phyloP scores from a whole-genome alignment of 2,329 filamentous ascomycete species.

The Fusarium albosuccineum region DNA sequence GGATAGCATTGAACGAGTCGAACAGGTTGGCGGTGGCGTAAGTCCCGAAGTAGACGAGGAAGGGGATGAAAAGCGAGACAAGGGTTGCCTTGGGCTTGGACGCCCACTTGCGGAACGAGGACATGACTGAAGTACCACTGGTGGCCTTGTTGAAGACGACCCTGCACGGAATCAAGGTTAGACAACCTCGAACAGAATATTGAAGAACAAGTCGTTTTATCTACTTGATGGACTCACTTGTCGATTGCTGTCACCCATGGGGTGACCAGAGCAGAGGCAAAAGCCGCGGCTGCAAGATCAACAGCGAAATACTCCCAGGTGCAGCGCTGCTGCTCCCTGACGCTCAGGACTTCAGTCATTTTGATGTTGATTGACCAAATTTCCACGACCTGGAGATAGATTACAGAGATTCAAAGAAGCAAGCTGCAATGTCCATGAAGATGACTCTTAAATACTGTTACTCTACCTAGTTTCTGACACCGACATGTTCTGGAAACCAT shows the following conservation, averaged over 20 bases:
- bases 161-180: constrained; percentile 12
- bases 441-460: constrained; percentile 34
- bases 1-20: constrained; percentile 40
- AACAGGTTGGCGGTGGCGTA: constrained; percentile 46
- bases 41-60: constrained; percentile 46
- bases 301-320: constrained; percentile 44
- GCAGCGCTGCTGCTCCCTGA: constrained; percentile 40
- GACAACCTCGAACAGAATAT: neutral
- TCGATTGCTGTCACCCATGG: constrained; percentile 46
- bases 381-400: neutral
- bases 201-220: neutral
- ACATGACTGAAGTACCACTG: constrained; percentile 36
- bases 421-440: neutral
- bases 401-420: neutral
- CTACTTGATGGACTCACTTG: constrained; percentile 32
- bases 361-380: neutral
- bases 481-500: constrained; percentile 20
- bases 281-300: constrained; percentile 39
- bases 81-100: constrained; percentile 40
- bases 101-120: constrained; percentile 40
- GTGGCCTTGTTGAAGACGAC: constrained; percentile 44
- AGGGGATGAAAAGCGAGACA: constrained; percentile 40
- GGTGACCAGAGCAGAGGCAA: constrained; percentile 44
- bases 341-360: constrained; percentile 44
- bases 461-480: neutral